Evolutionary conservation across 2,329 filamentous ascomycete species (phyloP).

Genomic region (Balansia obtecta): DNA sequence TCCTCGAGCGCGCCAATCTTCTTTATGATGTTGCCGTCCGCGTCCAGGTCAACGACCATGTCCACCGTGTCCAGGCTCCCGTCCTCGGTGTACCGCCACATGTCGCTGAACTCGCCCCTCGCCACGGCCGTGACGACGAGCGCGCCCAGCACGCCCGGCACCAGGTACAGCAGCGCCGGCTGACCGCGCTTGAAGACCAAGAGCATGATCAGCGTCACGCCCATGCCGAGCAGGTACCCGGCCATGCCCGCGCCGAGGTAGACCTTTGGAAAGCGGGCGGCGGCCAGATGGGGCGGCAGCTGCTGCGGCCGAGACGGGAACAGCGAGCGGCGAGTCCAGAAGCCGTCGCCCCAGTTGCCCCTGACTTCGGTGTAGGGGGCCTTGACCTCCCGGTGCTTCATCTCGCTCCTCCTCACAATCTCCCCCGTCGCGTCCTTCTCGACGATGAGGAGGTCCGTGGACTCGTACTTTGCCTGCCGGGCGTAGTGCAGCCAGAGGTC

Average conservation of each 20-base stretch:
- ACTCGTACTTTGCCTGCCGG: slow-evolving; percentile 42
- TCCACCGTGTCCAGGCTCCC: slow-evolving; percentile 42
- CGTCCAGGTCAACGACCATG: slow-evolving; percentile 42
- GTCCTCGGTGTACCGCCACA: slow-evolving; percentile 78
- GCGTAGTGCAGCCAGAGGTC: slow-evolving; percentile 80
- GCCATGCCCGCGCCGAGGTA: slow-evolving; percentile 71
- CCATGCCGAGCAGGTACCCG: slow-evolving; percentile 70
- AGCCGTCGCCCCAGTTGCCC: slow-evolving; percentile 69
- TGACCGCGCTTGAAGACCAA: slow-evolving; percentile 71
- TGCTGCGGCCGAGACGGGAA: slow-evolving; percentile 14
- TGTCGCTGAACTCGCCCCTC: slow-evolving; percentile 57
- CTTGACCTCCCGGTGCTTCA: slow-evolving; percentile 36
- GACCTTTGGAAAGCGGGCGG: slow-evolving; percentile 57
- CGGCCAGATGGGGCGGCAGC: slow-evolving; percentile 21
- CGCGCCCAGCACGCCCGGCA: slow-evolving; percentile 67
- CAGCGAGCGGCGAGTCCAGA: slow-evolving; percentile 49
- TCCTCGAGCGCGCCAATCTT: slow-evolving; percentile 25
- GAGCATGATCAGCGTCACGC: slow-evolving; percentile 65
- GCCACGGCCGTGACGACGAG: slow-evolving; percentile 62
- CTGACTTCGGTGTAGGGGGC: slow-evolving; percentile 45
- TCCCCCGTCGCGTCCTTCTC: slow-evolving; percentile 22
- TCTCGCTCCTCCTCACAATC: slow-evolving; percentile 22
- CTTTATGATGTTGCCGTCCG: slow-evolving; percentile 32
- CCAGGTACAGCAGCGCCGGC: slow-evolving; percentile 83
- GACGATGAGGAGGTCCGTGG: slow-evolving; percentile 20